Conservation (phyloP, 352 stramenopile genomes). For the Phytophthora vignae region DNA sequence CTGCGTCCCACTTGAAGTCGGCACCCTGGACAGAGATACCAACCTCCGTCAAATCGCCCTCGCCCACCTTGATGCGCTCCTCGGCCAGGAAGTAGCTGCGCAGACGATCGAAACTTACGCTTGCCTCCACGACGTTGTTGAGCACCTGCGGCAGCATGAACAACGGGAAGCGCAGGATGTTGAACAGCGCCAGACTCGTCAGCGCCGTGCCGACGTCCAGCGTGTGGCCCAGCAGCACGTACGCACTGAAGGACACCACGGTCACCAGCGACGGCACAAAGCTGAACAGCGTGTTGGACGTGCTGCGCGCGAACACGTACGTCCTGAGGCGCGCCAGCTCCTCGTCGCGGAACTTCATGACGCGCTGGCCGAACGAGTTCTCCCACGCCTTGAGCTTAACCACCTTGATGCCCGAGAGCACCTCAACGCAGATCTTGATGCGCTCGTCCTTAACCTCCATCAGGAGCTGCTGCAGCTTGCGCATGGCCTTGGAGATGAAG, state of each 20-base stretch:
- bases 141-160: slow-evolving; percentile 75
- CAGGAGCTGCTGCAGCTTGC: slow-evolving; percentile 82
- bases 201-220: slow-evolving; percentile 63
- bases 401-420: slow-evolving; percentile 60
- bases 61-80: slow-evolving; percentile 73
- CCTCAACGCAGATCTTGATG: slow-evolving; percentile 90
- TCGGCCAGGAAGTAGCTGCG: slow-evolving; percentile 73
- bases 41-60: slow-evolving; percentile 80
- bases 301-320: slow-evolving; percentile 59
- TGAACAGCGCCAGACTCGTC: slow-evolving; percentile 68
- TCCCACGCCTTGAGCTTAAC: slow-evolving; percentile 69
- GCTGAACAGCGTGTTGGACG: slow-evolving; percentile 66
- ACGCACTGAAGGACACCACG: slow-evolving; percentile 57
- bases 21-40: slow-evolving; percentile 60
- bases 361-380: slow-evolving; percentile 60
- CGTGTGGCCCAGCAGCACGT: slow-evolving; percentile 64
- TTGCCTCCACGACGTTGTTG: slow-evolving; percentile 40
- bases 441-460: slow-evolving; percentile 93
- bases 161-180: slow-evolving; percentile 63
- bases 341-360: slow-evolving; percentile 67
- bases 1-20: slow-evolving; percentile 77
- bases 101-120: slow-evolving; percentile 58
- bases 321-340: slow-evolving; percentile 84
- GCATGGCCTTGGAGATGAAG: slow-evolving; percentile 89
- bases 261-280: slow-evolving; percentile 61